These are phyloP conservation scores for Talaromyces amestolkiae DNA, from an alignment of 2,329 filamentous ascomycete genomes.

Conservation along the genomic window DNA sequence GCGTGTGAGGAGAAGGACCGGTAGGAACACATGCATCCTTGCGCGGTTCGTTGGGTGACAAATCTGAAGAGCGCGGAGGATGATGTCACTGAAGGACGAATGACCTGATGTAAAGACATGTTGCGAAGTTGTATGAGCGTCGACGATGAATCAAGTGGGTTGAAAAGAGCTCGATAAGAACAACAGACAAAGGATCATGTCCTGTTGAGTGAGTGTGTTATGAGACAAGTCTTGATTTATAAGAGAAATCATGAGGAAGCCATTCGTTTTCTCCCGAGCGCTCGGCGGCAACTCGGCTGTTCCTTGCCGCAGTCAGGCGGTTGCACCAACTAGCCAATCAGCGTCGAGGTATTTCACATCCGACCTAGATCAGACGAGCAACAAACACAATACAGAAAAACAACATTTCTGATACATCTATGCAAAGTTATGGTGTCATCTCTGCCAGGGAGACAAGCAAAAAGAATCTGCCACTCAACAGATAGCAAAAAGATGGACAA, in stretches of 20 bases:
- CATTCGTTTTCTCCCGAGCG: background rate
- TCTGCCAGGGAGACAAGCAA: background rate
- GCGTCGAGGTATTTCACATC: conserved; percentile 33
- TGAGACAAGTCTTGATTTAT: background rate
- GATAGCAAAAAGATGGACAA: conserved; percentile 8
- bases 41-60: conserved; percentile 37
- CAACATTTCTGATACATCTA: background rate
- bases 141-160: background rate
- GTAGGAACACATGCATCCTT: conserved; percentile 40
- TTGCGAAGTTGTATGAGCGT: conserved; percentile 14
- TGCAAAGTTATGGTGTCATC: background rate
- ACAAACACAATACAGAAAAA: background rate
- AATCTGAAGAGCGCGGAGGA: conserved; percentile 43
- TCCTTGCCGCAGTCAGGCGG: conserved; percentile 18
- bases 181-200: background rate
- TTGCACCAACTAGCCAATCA: conserved; percentile 36
- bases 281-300: conserved; percentile 18
- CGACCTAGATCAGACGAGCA: background rate
- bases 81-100: conserved; percentile 48
- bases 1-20: conserved; percentile 51
- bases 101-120: conserved; percentile 42
- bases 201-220: background rate
- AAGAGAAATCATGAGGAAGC: conserved; percentile 5
- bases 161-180: background rate
- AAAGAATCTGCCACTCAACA: background rate